These are phyloP conservation scores for Clarkia xantiana DNA, from an alignment of 345 rosid genomes.

Conservation along the genomic window DNA sequence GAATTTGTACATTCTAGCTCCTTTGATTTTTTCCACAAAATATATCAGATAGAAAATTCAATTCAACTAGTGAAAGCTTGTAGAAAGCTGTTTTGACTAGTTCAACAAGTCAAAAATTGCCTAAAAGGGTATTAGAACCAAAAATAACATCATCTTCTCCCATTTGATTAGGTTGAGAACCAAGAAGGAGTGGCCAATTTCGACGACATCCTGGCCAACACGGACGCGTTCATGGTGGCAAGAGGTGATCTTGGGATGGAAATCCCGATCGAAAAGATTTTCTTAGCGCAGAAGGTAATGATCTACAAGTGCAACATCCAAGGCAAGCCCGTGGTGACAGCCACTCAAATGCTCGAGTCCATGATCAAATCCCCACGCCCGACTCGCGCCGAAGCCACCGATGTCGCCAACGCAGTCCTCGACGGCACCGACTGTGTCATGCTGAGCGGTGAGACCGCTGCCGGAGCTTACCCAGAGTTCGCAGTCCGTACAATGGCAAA, in stretches of 20 bases:
- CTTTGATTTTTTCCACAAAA: too few species aligned
- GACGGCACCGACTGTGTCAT: slow-evolving; percentile 12
- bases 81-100: too few species aligned
- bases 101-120: too few species aligned
- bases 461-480: slow-evolving; percentile 26
- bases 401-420: slow-evolving; percentile 27
- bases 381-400: slow-evolving; percentile 27
- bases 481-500: slow-evolving; percentile 25
- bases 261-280: slow-evolving; percentile 26
- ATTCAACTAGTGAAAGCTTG: too few species aligned
- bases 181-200: slow-evolving; percentile 23
- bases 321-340: too few species aligned
- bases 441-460: slow-evolving; percentile 2
- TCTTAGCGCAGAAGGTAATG: slow-evolving; percentile 25
- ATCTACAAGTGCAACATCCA: slow-evolving; percentile 15
- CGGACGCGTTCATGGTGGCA: slow-evolving; percentile 28
- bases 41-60: too few species aligned
- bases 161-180: slow-evolving; percentile 11
- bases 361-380: slow-evolving; percentile 32
- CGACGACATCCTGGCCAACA: slow-evolving; percentile 18
- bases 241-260: slow-evolving; percentile 34
- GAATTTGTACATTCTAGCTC: too few species aligned
- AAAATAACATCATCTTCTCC: too few species aligned
- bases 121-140: too few species aligned
- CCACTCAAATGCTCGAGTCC: slow-evolving; percentile 24